A percentile compares a stretch with the other conserved stretches of the same genome.
Evolutionary conservation across 148 eudicot species (phyloP).

Genomic region (Beta vulgaris): DNA sequence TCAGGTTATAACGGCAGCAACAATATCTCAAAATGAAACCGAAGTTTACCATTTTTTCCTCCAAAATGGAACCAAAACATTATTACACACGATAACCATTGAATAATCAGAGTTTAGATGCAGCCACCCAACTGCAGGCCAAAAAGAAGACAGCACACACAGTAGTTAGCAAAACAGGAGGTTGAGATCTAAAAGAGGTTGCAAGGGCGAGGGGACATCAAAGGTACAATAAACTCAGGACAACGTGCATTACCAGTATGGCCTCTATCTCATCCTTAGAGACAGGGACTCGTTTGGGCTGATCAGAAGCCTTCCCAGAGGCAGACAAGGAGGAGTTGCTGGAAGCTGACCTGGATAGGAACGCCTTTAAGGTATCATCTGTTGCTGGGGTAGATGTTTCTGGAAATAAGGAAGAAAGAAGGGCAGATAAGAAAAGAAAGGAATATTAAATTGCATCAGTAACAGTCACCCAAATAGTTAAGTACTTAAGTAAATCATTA

Average conservation of each 20-base stretch:
- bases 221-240: background rate
- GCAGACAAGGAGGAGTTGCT: constrained; percentile 42
- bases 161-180: constrained; percentile 1
- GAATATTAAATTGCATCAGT: background rate
- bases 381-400: constrained; percentile 44
- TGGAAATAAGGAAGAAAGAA: constrained; percentile 20
- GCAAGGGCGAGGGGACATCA: background rate
- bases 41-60: constrained; percentile 19
- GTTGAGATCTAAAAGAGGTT: background rate
- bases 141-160: background rate
- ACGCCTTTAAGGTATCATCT: constrained; percentile 40
- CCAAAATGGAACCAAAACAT: constrained; percentile 6
- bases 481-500: background rate
- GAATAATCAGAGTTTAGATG: constrained; percentile 31
- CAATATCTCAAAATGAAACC: background rate
- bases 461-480: background rate
- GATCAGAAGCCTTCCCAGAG: constrained; percentile 83
- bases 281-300: constrained; percentile 79
- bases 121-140: constrained; percentile 84
- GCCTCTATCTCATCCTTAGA: constrained; percentile 85
- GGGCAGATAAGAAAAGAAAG: background rate
- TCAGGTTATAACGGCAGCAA: constrained; percentile 5
- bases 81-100: background rate
- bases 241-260: constrained; percentile 50
- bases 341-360: constrained; percentile 44